These are phyloP conservation scores for Symbiodinium natans DNA, from an alignment of 73 alveolate species.

Conservation along the genomic window DNA sequence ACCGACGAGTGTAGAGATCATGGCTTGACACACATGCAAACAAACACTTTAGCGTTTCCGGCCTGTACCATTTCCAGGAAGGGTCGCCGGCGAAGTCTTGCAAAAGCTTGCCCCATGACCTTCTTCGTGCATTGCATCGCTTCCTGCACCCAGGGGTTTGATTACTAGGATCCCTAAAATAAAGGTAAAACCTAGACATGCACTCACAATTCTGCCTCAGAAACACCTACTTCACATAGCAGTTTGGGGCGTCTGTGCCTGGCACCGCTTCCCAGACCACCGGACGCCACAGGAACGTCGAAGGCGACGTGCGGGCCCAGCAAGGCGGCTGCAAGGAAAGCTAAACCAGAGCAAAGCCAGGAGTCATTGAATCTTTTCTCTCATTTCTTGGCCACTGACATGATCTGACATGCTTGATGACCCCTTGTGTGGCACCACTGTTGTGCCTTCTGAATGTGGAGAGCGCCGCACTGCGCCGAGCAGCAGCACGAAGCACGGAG, in stretches of 20 bases:
- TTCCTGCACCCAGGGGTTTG: neutral
- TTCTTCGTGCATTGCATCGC: neutral
- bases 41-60: neutral
- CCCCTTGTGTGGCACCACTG: no score
- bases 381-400: no score
- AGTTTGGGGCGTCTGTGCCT: neutral
- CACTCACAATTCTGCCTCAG: no score
- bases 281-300: neutral
- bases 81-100: neutral
- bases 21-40: neutral
- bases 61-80: neutral
- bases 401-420: no score
- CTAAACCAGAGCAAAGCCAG: no score
- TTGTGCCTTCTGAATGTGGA: no score
- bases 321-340: no score
- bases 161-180: no score
- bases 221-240: no score
- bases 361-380: no score
- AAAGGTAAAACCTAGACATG: no score
- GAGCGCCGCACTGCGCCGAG: conserved; percentile 7
- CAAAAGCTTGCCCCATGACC: neutral
- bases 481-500: neutral
- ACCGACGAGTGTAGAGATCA: neutral
- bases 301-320: neutral
- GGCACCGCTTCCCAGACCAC: neutral